Conservation (phyloP, 108 stramenopile genomes). For the Nannochloropsis salina region DNA sequence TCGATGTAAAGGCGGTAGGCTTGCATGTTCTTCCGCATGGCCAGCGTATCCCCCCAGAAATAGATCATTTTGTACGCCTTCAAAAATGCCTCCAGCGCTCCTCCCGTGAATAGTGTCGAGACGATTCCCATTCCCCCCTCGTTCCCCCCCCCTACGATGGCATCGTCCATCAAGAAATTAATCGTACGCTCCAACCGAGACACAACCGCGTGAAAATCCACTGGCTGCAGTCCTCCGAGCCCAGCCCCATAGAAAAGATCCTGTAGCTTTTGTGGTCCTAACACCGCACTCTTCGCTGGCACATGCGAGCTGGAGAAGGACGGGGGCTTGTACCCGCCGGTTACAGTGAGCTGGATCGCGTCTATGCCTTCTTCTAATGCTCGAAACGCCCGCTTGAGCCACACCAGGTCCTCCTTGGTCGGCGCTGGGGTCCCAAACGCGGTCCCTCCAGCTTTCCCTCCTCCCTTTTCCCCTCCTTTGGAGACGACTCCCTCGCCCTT, state of each 20-base stretch:
- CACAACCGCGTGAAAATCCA: not conserved
- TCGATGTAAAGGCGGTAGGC: conserved; percentile 65
- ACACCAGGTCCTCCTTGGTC: conserved; percentile 61
- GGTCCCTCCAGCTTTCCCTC: not conserved
- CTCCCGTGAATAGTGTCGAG: not conserved
- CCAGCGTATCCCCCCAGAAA: not conserved
- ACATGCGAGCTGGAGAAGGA: conserved; percentile 68
- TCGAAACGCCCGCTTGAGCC: conserved; percentile 68
- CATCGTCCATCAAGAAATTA: not conserved
- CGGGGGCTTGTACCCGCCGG: conserved; percentile 50
- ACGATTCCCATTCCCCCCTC: not conserved
- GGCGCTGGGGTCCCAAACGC: conserved; percentile 22
- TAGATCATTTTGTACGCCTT: conserved; percentile 16
- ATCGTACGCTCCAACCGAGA: not conserved
- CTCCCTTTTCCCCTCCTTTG: conserved; percentile 24
- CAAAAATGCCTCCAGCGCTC: not conserved
- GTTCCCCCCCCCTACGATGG: not conserved
- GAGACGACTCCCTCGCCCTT: not conserved
- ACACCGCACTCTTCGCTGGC: conserved; percentile 37
- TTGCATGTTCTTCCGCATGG: not conserved
- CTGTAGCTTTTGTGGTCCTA: not conserved
- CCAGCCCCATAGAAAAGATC: not conserved
- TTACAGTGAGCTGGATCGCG: conserved; percentile 19
- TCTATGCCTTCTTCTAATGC: conserved; percentile 63
- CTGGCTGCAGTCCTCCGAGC: not conserved